phyloP scores from a whole-genome alignment of 2,329 filamentous ascomycete species.

The Setomelanomma holmii region DNA sequence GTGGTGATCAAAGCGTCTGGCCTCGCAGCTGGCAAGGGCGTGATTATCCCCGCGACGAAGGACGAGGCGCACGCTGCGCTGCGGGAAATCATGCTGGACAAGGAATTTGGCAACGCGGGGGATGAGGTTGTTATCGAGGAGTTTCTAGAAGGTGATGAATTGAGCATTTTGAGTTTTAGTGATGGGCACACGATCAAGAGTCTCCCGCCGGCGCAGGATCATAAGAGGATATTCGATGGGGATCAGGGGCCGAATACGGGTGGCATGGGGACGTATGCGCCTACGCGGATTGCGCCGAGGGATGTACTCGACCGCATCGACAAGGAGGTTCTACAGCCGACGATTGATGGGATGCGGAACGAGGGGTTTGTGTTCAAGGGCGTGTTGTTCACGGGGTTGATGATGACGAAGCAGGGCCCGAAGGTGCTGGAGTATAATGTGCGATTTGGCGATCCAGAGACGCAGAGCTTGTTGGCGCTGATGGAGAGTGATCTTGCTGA shows the following conservation, averaged over 20 bases:
- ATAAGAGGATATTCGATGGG: conserved; percentile 92
- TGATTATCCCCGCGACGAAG: conserved; percentile 83
- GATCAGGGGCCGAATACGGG: conserved; percentile 93
- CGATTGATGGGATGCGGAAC: conserved; percentile 83
- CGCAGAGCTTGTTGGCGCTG: conserved; percentile 82
- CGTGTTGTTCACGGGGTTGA: conserved; percentile 87
- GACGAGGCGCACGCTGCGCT: conserved; percentile 83
- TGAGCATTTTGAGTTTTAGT: conserved; percentile 89
- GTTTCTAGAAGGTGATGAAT: conserved; percentile 87
- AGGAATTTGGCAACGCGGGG: conserved; percentile 84
- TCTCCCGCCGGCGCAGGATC: conserved; percentile 91
- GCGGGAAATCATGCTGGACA: conserved; percentile 87
- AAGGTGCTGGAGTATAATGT: conserved; percentile 94
- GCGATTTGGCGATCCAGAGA: conserved; percentile 90
- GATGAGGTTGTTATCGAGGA: conserved; percentile 96
- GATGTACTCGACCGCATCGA: conserved; percentile 81
- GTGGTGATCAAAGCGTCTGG: conserved; percentile 91
- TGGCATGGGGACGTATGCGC: conserved; percentile 97
- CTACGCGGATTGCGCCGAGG: conserved; percentile 60
- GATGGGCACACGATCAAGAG: conserved; percentile 86
- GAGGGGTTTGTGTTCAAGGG: conserved; percentile 68
- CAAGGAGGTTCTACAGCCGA: conserved; percentile 83
- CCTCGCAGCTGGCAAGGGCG: conserved; percentile 92
- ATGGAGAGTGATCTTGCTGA: conserved; percentile 87
- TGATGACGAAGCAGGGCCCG: conserved; percentile 83